A percentile compares a stretch with the other conserved stretches of the same genome.
Evolutionary conservation across 2,329 filamentous ascomycete species (phyloP).

Genomic region (Capronia americana): DNA sequence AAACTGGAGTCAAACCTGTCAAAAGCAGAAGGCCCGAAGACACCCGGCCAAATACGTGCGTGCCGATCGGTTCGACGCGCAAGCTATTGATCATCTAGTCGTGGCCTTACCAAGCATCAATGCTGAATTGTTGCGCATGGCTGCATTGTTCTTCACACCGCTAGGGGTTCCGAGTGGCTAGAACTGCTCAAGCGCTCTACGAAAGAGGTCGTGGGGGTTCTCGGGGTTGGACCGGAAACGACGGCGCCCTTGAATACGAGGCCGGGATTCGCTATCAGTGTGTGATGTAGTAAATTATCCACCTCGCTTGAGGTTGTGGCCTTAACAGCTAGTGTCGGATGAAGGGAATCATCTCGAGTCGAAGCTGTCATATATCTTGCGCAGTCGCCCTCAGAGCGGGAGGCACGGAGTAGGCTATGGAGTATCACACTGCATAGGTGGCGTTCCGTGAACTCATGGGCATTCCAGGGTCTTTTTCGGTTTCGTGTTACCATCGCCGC

Average conservation of each 20-base stretch:
- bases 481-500: constrained; percentile 1
- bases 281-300: neutral
- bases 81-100: neutral
- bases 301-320: neutral
- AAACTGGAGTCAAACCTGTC: neutral
- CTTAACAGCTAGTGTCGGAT: neutral
- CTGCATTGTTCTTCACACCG: neutral
- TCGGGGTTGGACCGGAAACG: neutral
- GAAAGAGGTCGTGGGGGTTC: neutral
- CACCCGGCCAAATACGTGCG: neutral
- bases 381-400: neutral
- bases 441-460: constrained; percentile 1
- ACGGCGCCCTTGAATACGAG: neutral
- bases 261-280: neutral
- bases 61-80: neutral
- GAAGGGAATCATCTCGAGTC: neutral
- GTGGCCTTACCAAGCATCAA: neutral
- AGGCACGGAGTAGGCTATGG: neutral
- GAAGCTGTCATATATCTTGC: constrained; percentile 10
- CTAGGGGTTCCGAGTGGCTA: neutral
- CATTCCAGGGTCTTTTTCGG: constrained; percentile 2
- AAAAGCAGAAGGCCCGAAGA: neutral
- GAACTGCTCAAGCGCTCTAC: neutral
- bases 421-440: neutral
- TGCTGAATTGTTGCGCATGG: constrained; percentile 1